These are phyloP conservation scores for Nephelium lappaceum DNA, from an alignment of 345 rosid species.

Conservation along the genomic window DNA sequence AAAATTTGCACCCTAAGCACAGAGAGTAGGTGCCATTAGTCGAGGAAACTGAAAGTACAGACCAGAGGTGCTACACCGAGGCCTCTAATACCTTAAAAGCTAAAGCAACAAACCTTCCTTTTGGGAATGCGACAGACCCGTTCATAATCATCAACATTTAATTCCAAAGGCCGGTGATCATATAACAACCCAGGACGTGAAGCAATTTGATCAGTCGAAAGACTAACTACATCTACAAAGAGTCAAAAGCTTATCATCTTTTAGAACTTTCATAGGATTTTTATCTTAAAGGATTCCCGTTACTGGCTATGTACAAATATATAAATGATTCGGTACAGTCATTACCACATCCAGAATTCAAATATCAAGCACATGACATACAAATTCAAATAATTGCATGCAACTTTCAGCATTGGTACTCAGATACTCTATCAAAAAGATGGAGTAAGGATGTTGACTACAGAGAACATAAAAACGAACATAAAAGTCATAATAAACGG, in stretches of 20 bases:
- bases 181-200: slow-evolving; percentile 10
- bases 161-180: slow-evolving; percentile 35
- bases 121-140: slow-evolving; percentile 32
- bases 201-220: slow-evolving; percentile 1
- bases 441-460: no score
- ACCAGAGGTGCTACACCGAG: neutral
- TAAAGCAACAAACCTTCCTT: slow-evolving; percentile 35
- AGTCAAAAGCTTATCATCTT: neutral
- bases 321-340: neutral
- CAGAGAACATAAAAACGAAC: no score
- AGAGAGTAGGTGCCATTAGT: neutral
- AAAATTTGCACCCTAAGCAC: slow-evolving; percentile 44
- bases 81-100: neutral
- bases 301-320: neutral
- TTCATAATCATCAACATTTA: slow-evolving; percentile 32
- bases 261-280: neutral
- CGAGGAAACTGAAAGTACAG: no score
- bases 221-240: slow-evolving; percentile 24
- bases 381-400: neutral
- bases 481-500: no score
- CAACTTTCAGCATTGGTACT: neutral
- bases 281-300: neutral
- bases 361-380: neutral
- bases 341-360: no score
- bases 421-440: no score